These are phyloP conservation scores for Periconia sp. DNA, from an alignment of 2,329 filamentous ascomycete genomes.

Conservation along the genomic window DNA sequence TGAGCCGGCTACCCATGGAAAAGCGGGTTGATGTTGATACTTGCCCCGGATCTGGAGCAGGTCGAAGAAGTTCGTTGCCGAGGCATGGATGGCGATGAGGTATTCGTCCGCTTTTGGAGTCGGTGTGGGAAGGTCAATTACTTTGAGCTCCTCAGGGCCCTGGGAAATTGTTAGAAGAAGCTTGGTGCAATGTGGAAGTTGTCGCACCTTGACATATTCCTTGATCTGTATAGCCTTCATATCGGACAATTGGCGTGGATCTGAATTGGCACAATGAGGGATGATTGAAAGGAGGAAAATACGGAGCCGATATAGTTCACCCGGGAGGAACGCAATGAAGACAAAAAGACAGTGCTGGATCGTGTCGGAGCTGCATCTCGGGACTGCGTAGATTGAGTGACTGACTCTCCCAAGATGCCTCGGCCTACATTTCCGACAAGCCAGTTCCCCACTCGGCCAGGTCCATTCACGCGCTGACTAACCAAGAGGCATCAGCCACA, in stretches of 20 bases:
- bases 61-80: slow-evolving; percentile 96
- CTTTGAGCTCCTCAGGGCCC: slow-evolving; percentile 79
- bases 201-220: slow-evolving; percentile 73
- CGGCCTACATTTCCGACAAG: too few species aligned
- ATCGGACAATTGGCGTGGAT: slow-evolving; percentile 6
- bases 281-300: not conserved
- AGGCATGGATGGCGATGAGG: slow-evolving; percentile 82
- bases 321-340: not conserved
- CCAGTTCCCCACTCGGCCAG: slow-evolving; percentile 11
- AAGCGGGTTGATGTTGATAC: slow-evolving; percentile 89
- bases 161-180: slow-evolving; percentile 44
- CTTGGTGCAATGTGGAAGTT: slow-evolving; percentile 7
- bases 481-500: too few species aligned
- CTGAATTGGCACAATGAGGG: not conserved
- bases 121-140: slow-evolving; percentile 77
- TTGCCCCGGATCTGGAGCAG: slow-evolving; percentile 93
- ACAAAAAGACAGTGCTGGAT: not conserved
- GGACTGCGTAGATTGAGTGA: not conserved
- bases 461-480: not conserved
- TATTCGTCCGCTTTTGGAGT: slow-evolving; percentile 76
- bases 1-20: slow-evolving; percentile 85
- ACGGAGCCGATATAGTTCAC: not conserved
- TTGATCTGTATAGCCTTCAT: slow-evolving; percentile 80
- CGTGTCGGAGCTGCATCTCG: not conserved
- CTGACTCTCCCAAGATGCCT: slow-evolving; percentile 13